Base-by-base conservation (phyloP, 2,329 filamentous ascomycete genomes). In the Amauroascus niger region DNA sequence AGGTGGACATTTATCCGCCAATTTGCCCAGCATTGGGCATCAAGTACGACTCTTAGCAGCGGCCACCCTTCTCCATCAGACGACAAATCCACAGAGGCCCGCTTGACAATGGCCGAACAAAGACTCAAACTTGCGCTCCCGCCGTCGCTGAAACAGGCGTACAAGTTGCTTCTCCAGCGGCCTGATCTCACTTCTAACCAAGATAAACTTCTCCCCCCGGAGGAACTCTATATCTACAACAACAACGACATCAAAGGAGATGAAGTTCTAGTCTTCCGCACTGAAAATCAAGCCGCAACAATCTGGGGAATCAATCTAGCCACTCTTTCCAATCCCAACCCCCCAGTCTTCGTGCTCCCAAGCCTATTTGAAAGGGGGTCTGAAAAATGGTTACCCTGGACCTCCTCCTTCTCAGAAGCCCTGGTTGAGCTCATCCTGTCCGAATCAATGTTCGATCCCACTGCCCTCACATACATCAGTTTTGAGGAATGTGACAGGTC, bases 371-470 rank as follows among this genome's bases (percentile, higher is more conserved):
- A 39, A 14, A 18, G 39, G 32, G 9, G 39, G 7, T n/a, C 13
- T 3, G 33, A 39, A 11, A 11, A 40, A 26, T 40, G 33, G 47
- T 33, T 16, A 6, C 47, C 32, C 14, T 49, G 47, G 47, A 32
- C 47, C 8, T 20, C 33, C 47, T n/a, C 33, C 2, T 30, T 49
- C 13, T 28, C 33, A 24, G 47, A 49, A 49, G 47, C 47, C 30
- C 4, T 49, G 14, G 47, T 49, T 22, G 47, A 49, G n/a, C 18
- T 49, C 20, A 20, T 49, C 13, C 47, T 49, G 6, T 40, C 32
- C n/a, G 47, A 49, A 49, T 39, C 47, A 4, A 39, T 49, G 47
- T 40, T 39, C 20, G 47, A 49, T 30, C 47, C 47, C 47, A 49
- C 47, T 18, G 32, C 47, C 30, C 33, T 49, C 33, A 40, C 47